Percentiles rank a stretch among this genome's conserved stretches.
phyloP scores from a whole-genome alignment of 106 monocot species.

The Phalaenopsis equestris region DNA sequence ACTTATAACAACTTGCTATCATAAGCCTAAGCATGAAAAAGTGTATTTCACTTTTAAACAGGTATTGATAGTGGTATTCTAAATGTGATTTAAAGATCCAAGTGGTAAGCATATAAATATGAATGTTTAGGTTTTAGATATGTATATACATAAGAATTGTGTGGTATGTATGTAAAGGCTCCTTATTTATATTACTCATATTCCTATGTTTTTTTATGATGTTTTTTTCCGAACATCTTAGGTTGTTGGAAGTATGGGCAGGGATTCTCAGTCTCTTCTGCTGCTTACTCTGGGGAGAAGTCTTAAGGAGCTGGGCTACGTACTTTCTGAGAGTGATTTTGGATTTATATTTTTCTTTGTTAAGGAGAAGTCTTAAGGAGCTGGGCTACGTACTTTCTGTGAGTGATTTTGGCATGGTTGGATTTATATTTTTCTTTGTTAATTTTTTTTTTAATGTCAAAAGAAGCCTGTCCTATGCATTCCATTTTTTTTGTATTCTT shows the following conservation, averaged over 20 bases:
- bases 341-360: neutral
- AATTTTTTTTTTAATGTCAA: neutral
- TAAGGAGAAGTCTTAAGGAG: conserved; percentile 40
- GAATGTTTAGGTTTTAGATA: too few relatives aligned
- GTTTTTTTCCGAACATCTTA: conserved; percentile 21
- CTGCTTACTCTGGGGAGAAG: conserved; percentile 53
- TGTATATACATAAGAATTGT: too few relatives aligned
- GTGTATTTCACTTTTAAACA: too few relatives aligned
- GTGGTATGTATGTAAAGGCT: too few relatives aligned
- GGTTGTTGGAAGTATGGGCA: conserved; percentile 48
- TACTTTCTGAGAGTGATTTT: conserved; percentile 39
- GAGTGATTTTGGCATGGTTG: conserved; percentile 17
- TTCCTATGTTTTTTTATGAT: neutral
- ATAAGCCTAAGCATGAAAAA: too few relatives aligned
- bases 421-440: neutral
- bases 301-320: conserved; percentile 61
- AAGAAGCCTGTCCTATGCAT: neutral
- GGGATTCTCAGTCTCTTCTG: conserved; percentile 53
- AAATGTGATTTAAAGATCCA: too few relatives aligned
- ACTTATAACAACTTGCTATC: too few relatives aligned
- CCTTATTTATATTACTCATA: neutral
- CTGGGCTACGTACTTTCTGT: conserved; percentile 64
- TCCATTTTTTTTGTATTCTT: neutral
- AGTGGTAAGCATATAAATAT: too few relatives aligned
- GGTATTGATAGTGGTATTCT: too few relatives aligned